Conservation (phyloP, 345 rosid genomes). For the Aquilaria malaccensis region DNA sequence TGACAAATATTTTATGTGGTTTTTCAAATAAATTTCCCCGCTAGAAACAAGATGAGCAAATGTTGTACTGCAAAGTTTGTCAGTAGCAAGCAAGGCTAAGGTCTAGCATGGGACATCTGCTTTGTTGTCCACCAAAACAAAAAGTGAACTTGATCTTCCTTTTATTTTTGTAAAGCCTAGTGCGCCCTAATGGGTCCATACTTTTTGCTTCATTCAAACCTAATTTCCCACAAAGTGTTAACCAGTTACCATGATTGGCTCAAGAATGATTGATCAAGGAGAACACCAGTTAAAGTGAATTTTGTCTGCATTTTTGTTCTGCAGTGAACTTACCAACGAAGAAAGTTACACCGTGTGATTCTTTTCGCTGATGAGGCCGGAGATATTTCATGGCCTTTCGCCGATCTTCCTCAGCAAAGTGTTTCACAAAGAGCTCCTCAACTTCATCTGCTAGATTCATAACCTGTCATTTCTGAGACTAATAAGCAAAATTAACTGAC, state of each 20-base stretch:
- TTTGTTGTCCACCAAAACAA: constrained; percentile 37
- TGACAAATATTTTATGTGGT: too few species aligned
- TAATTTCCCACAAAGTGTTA: constrained; percentile 18
- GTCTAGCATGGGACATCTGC: constrained; percentile 32
- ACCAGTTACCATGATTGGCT: constrained; percentile 19
- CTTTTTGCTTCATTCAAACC: constrained; percentile 18
- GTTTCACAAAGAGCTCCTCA: constrained; percentile 74
- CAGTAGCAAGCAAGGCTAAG: constrained; percentile 12
- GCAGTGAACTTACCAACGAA: constrained; percentile 68
- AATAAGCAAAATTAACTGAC: constrained; percentile 17
- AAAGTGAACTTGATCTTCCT: constrained; percentile 24
- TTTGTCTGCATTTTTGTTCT: not conserved
- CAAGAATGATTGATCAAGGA: constrained; percentile 13
- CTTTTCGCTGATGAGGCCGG: constrained; percentile 71
- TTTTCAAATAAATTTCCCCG: too few species aligned
- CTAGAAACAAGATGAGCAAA: not conserved
- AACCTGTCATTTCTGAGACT: constrained; percentile 58
- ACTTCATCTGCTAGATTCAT: constrained; percentile 79
- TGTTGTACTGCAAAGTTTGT: constrained; percentile 12
- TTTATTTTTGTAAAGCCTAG: constrained; percentile 22
- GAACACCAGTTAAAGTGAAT: constrained; percentile 3
- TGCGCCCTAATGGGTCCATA: constrained; percentile 38
- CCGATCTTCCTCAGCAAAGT: constrained; percentile 79
- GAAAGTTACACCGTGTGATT: constrained; percentile 83
- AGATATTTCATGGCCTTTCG: constrained; percentile 89